These are phyloP conservation scores for Penicillium desertorum DNA, from an alignment of 495 filamentous ascomycete species.

Conservation along the genomic window DNA sequence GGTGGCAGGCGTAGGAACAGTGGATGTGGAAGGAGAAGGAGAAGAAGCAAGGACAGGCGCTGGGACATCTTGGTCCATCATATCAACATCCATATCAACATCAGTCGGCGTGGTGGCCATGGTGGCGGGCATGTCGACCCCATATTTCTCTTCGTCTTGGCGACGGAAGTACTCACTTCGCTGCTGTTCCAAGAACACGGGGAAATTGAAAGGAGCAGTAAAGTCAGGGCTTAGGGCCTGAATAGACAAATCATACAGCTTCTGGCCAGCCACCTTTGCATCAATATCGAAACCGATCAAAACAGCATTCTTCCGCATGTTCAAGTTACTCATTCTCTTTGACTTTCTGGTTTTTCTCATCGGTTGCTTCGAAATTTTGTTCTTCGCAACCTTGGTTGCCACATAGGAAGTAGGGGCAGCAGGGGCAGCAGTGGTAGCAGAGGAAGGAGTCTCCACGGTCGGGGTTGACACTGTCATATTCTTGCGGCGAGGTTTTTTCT, in stretches of 20 bases:
- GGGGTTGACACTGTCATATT: constrained; percentile 11
- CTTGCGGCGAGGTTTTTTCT: constrained; percentile 24
- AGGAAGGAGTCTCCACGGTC: constrained; percentile 9
- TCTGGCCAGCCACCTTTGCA: constrained; percentile 17
- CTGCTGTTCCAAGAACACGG: constrained; percentile 19
- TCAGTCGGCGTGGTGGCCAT: neutral
- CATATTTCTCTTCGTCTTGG: constrained; percentile 7
- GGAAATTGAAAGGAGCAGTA: constrained; percentile 13
- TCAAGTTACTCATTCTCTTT: constrained; percentile 11
- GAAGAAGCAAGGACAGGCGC: constrained; percentile 1
- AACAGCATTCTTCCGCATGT: constrained; percentile 1
- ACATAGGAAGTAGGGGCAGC: neutral
- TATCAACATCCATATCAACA: neutral
- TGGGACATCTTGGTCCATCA: neutral
- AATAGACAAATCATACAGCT: constrained; percentile 30
- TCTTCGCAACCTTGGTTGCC: constrained; percentile 1
- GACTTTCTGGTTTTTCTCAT: constrained; percentile 8
- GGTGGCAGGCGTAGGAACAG: constrained; percentile 12
- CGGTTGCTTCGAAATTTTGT: constrained; percentile 10
- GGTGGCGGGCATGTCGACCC: neutral
- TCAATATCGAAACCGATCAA: constrained; percentile 15
- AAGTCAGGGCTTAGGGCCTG: constrained; percentile 30
- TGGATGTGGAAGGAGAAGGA: constrained; percentile 15
- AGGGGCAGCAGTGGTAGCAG: neutral
- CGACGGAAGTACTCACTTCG: constrained; percentile 20